Conservation (phyloP, 345 rosid genomes). For the Boechera stricta region DNA sequence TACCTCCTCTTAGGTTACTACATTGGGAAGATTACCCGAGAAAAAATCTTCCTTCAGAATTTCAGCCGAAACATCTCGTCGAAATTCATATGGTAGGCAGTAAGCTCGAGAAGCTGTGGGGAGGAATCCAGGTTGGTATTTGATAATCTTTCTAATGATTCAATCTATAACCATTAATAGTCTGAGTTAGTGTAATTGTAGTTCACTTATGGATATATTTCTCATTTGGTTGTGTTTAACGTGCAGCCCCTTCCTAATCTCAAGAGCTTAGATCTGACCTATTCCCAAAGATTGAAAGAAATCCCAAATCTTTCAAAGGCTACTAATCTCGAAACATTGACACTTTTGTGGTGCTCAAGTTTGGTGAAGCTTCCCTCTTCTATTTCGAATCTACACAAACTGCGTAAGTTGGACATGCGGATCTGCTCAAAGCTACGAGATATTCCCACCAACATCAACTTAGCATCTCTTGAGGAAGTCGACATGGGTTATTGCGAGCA, state of each 20-base stretch:
- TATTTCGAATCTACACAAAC: background rate
- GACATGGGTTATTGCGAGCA: background rate
- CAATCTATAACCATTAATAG: too few species aligned
- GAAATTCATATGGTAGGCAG: too few species aligned
- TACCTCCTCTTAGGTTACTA: conserved; percentile 12
- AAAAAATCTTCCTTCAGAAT: conserved; percentile 21
- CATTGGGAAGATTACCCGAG: conserved; percentile 18
- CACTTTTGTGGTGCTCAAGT: background rate
- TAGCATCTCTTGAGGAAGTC: conserved; percentile 1
- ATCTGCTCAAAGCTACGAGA: background rate
- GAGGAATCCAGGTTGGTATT: conserved; percentile 35
- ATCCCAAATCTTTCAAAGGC: conserved; percentile 43
- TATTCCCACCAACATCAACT: conserved; percentile 1
- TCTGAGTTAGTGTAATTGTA: too few species aligned
- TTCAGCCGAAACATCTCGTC: background rate
- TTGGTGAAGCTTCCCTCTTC: conserved; percentile 20
- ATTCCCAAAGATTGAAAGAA: background rate
- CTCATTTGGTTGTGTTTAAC: conserved; percentile 2
- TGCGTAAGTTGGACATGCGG: background rate
- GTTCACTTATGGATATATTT: too few species aligned
- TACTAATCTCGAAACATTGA: background rate
- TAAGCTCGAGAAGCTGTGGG: conserved; percentile 43
- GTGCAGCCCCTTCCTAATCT: conserved; percentile 38
- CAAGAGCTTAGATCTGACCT: conserved; percentile 14
- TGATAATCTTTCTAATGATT: background rate